phyloP scores from a whole-genome alignment of 2,329 filamentous ascomycete species.

The Colletotrichum euphorbiae region DNA sequence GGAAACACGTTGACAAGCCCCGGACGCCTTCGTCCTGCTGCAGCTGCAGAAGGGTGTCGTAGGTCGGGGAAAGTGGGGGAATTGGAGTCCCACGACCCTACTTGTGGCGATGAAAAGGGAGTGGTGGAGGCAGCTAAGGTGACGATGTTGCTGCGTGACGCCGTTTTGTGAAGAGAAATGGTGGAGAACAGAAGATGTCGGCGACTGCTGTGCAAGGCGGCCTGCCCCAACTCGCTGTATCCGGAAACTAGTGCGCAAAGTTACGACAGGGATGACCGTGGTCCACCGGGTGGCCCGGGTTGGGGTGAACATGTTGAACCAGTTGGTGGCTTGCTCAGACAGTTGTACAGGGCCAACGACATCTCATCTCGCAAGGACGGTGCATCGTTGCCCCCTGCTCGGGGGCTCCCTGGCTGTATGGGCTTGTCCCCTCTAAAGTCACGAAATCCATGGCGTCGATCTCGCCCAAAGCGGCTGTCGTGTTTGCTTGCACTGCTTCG shows the following conservation, averaged over 20 bases:
- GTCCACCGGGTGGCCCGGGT: not conserved
- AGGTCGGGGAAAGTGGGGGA: conserved; percentile 19
- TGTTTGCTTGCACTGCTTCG: conserved; percentile 29
- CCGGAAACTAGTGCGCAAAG: not conserved
- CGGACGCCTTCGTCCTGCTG: not conserved
- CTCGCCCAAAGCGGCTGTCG: conserved; percentile 3
- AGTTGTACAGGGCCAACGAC: not conserved
- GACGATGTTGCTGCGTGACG: not conserved
- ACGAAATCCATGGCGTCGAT: conserved; percentile 15
- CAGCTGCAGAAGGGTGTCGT: conserved; percentile 5
- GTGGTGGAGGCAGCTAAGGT: not conserved
- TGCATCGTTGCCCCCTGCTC: not conserved
- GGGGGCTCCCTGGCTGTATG: conserved; percentile 1
- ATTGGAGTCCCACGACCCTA: not conserved
- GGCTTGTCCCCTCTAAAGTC: not conserved
- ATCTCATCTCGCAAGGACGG: not conserved
- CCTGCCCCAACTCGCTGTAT: not conserved
- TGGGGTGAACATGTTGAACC: conserved; percentile 1
- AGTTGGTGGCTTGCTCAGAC: conserved; percentile 10
- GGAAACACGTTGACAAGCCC: conserved; percentile 4
- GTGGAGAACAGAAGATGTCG: conserved; percentile 9
- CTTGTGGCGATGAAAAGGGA: not conserved
- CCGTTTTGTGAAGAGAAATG: conserved; percentile 12
- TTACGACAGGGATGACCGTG: conserved; percentile 7
- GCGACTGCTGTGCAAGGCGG: conserved; percentile 9